Evolutionary conservation across 257 asterid genomes (phyloP).

Genomic region (Solanum pennellii): DNA sequence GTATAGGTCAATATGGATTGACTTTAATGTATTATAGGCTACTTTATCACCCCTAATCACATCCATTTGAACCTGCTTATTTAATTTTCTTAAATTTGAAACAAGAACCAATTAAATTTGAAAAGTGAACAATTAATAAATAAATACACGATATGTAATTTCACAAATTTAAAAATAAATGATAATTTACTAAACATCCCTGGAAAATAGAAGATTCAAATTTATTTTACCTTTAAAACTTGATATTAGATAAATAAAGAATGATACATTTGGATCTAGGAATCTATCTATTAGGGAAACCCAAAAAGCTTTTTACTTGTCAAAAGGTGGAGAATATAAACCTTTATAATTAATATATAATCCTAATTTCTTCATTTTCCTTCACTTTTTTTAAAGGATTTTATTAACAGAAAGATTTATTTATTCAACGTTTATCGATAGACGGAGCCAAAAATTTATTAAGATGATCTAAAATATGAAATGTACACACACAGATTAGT

Average conservation of each 20-base stretch:
- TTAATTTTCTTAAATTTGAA: neutral
- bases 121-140: neutral
- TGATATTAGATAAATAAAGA: neutral
- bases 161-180: neutral
- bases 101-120: neutral
- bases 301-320: neutral
- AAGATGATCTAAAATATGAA: too few species aligned
- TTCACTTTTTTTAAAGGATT: neutral
- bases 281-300: neutral
- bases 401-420: neutral
- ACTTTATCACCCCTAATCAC: neutral
- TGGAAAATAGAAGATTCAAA: neutral
- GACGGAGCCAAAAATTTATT: neutral
- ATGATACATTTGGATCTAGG: neutral
- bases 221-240: neutral
- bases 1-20: neutral
- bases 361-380: neutral
- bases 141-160: neutral
- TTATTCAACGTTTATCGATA: accelerated
- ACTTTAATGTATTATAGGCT: neutral
- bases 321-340: neutral
- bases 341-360: neutral
- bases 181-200: neutral
- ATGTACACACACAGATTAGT: neutral
- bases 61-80: neutral